These are phyloP conservation scores for Phytophthora sojae DNA, from an alignment of 352 stramenopile genomes.

Conservation along the genomic window DNA sequence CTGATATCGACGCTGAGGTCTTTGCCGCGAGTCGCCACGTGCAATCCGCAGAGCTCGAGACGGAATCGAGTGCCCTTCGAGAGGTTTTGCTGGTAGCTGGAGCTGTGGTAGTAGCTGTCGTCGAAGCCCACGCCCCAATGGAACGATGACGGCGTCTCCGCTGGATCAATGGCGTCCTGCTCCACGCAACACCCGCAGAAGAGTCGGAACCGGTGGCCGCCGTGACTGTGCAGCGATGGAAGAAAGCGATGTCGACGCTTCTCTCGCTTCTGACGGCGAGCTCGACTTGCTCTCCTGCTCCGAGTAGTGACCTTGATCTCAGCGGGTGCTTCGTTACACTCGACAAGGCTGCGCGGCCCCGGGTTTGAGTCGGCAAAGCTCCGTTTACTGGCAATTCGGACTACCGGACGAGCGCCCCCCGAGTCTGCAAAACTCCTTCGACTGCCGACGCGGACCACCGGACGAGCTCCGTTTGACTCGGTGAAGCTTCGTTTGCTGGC, in stretches of 20 bases:
- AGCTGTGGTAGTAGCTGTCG: slow-evolving; percentile 21
- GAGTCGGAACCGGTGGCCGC: slow-evolving; percentile 6
- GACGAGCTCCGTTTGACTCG: slow-evolving; percentile 4
- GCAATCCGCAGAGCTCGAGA: slow-evolving; percentile 23
- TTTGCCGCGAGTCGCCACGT: slow-evolving; percentile 17
- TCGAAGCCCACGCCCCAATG: slow-evolving; percentile 37
- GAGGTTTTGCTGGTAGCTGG: slow-evolving; percentile 10
- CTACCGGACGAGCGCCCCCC: slow-evolving; percentile 1
- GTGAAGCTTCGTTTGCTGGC: slow-evolving; percentile 5
- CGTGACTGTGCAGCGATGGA: slow-evolving; percentile 13
- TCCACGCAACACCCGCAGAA: slow-evolving; percentile 26
- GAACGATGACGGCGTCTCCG: slow-evolving; percentile 17
- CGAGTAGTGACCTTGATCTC: slow-evolving; percentile 18
- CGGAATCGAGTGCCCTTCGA: slow-evolving; percentile 25
- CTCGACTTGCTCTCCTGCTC: slow-evolving; percentile 15
- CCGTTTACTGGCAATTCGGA: slow-evolving; percentile 8
- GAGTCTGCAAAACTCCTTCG: slow-evolving; percentile 5
- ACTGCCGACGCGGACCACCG: not conserved
- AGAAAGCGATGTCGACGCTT: slow-evolving; percentile 28
- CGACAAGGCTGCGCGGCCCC: not conserved
- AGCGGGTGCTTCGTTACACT: not conserved
- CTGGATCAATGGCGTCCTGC: slow-evolving; percentile 24
- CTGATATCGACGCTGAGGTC: slow-evolving; percentile 13
- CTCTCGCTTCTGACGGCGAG: slow-evolving; percentile 12
- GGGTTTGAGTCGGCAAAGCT: slow-evolving; percentile 19